A percentile compares a stretch with the other conserved stretches of the same genome.
phyloP scores from a whole-genome alignment of 1,284 basidiomycete genomes.

The Cerioporus squamosus region DNA sequence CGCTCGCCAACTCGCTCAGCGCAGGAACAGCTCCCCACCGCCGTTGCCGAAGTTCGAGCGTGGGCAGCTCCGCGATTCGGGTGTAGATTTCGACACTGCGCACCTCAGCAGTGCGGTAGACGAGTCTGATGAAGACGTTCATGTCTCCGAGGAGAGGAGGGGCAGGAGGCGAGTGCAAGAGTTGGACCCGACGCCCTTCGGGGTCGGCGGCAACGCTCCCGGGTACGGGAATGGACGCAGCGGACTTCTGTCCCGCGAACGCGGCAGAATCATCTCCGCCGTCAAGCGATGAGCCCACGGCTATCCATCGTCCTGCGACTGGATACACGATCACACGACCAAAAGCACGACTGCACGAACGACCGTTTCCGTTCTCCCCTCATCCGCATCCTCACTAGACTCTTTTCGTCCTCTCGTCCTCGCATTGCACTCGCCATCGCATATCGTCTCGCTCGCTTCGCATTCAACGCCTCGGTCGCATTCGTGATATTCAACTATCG shows the following conservation, averaged over 20 bases:
- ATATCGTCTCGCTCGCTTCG: slow-evolving; percentile 11
- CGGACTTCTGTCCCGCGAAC: slow-evolving; percentile 32
- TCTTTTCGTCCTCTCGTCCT: slow-evolving; percentile 11
- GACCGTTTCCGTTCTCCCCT: slow-evolving; percentile 6
- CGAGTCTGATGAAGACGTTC: slow-evolving; percentile 22
- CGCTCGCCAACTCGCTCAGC: slow-evolving; percentile 21
- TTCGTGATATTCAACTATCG: slow-evolving; percentile 23
- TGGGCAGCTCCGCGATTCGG: slow-evolving; percentile 21
- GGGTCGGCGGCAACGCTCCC: slow-evolving; percentile 23
- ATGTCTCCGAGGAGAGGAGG: slow-evolving; percentile 11
- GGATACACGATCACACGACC: slow-evolving; percentile 23
- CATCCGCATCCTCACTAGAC: slow-evolving; percentile 19
- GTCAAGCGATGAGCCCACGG: slow-evolving; percentile 16
- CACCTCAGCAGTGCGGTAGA: slow-evolving; percentile 11
- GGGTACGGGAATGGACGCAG: slow-evolving; percentile 35
- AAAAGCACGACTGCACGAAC: slow-evolving; percentile 23
- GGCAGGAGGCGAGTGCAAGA: slow-evolving; percentile 32
- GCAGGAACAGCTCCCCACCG: slow-evolving; percentile 34
- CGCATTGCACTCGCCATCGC: slow-evolving; percentile 18
- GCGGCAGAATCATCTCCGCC: slow-evolving; percentile 15
- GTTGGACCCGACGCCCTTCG: slow-evolving; percentile 25
- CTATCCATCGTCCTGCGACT: slow-evolving; percentile 4
- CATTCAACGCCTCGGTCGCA: slow-evolving; percentile 13
- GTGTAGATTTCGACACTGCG: slow-evolving; percentile 19
- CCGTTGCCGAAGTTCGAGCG: slow-evolving; percentile 30